phyloP scores from a whole-genome alignment of 2,329 filamentous ascomycete genomes.

The Paracoccidioides brasiliensis region DNA sequence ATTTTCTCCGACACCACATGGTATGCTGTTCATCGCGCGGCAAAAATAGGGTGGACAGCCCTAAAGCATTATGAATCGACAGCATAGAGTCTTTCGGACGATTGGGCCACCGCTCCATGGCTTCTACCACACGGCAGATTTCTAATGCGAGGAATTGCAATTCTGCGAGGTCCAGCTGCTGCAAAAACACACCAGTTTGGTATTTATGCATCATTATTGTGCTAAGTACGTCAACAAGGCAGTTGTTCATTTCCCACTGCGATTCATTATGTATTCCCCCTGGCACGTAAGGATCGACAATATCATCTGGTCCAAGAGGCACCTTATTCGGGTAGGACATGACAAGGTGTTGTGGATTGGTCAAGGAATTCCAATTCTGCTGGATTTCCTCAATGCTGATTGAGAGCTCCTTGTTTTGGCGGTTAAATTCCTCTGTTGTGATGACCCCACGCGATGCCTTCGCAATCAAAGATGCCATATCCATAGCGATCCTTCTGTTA shows the following conservation, averaged over 20 bases:
- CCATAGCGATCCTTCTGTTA: conserved; percentile 60
- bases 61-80: conserved; percentile 61
- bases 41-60: conserved; percentile 66
- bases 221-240: conserved; percentile 64
- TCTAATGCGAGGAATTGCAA: conserved; percentile 51
- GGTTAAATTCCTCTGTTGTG: conserved; percentile 48
- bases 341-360: conserved; percentile 49
- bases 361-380: conserved; percentile 48
- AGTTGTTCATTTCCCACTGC: conserved; percentile 60
- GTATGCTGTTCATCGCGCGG: conserved; percentile 58
- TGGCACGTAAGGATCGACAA: conserved; percentile 60
- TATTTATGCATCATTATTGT: conserved; percentile 69
- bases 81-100: conserved; percentile 59
- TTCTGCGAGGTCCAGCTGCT: conserved; percentile 39
- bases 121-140: conserved; percentile 67
- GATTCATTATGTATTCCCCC: conserved; percentile 57
- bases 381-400: conserved; percentile 30
- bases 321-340: conserved; percentile 46
- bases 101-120: conserved; percentile 57
- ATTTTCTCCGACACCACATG: conserved; percentile 67
- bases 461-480: conserved; percentile 67
- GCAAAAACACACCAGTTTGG: conserved; percentile 49
- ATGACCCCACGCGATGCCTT: conserved; percentile 53
- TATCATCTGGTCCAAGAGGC: conserved; percentile 46
- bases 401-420: conserved; percentile 46